Conservation (phyloP, 1,284 basidiomycete species). For the Neotropicomus parvogracilis region DNA sequence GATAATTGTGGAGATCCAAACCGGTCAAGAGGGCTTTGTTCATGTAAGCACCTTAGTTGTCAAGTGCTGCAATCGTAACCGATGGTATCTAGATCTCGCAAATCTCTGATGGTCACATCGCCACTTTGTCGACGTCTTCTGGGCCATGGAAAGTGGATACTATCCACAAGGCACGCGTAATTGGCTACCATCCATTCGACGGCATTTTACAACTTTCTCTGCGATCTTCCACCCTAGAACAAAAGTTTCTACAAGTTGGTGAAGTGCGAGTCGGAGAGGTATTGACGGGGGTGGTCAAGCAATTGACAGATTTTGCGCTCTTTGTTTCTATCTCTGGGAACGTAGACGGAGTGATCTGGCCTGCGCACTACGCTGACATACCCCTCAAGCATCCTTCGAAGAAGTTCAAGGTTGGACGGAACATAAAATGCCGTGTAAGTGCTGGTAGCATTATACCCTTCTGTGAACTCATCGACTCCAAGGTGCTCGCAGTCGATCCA, state of each 20-base stretch:
- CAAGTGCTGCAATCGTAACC: slow-evolving; percentile 4
- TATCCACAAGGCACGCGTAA: slow-evolving; percentile 84
- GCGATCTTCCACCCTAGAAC: slow-evolving; percentile 79
- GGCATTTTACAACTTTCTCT: slow-evolving; percentile 86
- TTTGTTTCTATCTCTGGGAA: slow-evolving; percentile 84
- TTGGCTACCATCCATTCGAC: slow-evolving; percentile 86
- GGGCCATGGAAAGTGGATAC: slow-evolving; percentile 80
- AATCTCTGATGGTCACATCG: slow-evolving; percentile 86
- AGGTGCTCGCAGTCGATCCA: slow-evolving; percentile 87
- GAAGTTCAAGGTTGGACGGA: slow-evolving; percentile 83
- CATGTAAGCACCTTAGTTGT: slow-evolving; percentile 57
- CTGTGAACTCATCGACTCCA: slow-evolving; percentile 11
- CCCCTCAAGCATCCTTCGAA: slow-evolving; percentile 87
- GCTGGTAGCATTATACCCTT: neutral
- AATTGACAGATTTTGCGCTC: slow-evolving; percentile 73
- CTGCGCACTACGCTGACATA: slow-evolving; percentile 94
- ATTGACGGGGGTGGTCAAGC: slow-evolving; percentile 83
- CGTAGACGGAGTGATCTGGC: slow-evolving; percentile 92
- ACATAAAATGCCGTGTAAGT: slow-evolving; percentile 82
- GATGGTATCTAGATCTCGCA: slow-evolving; percentile 76
- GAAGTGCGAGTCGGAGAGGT: slow-evolving; percentile 85
- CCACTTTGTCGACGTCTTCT: slow-evolving; percentile 64
- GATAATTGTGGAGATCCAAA: slow-evolving; percentile 62
- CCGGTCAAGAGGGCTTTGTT: slow-evolving; percentile 73
- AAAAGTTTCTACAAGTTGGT: slow-evolving; percentile 82